These are phyloP conservation scores for Nitzschia putrida DNA, from an alignment of 108 stramenopile genomes.

Conservation along the genomic window DNA sequence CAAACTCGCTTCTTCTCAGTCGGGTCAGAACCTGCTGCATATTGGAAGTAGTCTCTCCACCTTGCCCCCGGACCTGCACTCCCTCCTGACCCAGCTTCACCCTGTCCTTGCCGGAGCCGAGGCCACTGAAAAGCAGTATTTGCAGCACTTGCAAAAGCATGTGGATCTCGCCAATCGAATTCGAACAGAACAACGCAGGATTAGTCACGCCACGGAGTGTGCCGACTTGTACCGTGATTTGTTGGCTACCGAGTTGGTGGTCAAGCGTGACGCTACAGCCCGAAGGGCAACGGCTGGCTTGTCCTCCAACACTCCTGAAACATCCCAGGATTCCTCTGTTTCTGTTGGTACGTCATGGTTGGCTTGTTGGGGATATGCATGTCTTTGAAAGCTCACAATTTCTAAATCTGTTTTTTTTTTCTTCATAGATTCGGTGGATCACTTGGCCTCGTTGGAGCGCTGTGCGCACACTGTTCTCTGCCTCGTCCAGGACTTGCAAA, in stretches of 20 bases:
- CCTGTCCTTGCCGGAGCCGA: slow-evolving; percentile 62
- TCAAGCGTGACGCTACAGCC: slow-evolving; percentile 35
- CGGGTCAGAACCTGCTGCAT: slow-evolving; percentile 82
- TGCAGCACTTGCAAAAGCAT: slow-evolving; percentile 55
- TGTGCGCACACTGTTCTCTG: slow-evolving; percentile 71
- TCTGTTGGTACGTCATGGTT: background rate
- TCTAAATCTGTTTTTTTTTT: background rate
- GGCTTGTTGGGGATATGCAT: too few species aligned
- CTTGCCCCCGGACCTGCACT: slow-evolving; percentile 78
- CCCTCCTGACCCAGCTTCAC: slow-evolving; percentile 64
- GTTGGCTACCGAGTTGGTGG: slow-evolving; percentile 55
- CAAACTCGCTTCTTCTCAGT: slow-evolving; percentile 80
- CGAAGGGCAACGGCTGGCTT: slow-evolving; percentile 3
- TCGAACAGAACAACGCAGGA: slow-evolving; percentile 40
- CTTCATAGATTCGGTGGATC: slow-evolving; percentile 15
- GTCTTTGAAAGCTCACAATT: too few species aligned
- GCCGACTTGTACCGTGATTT: slow-evolving; percentile 74
- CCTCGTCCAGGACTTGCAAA: slow-evolving; percentile 69
- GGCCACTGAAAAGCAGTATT: slow-evolving; percentile 47
- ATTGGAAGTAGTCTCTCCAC: slow-evolving; percentile 76
- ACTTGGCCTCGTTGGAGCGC: slow-evolving; percentile 70
- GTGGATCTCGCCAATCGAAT: slow-evolving; percentile 53
- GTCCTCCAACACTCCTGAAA: background rate
- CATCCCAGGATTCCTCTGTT: background rate
- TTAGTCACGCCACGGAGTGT: slow-evolving; percentile 60